Base-by-base conservation (phyloP, 2,329 filamentous ascomycete species). In the Aspergillus sp. region DNA sequence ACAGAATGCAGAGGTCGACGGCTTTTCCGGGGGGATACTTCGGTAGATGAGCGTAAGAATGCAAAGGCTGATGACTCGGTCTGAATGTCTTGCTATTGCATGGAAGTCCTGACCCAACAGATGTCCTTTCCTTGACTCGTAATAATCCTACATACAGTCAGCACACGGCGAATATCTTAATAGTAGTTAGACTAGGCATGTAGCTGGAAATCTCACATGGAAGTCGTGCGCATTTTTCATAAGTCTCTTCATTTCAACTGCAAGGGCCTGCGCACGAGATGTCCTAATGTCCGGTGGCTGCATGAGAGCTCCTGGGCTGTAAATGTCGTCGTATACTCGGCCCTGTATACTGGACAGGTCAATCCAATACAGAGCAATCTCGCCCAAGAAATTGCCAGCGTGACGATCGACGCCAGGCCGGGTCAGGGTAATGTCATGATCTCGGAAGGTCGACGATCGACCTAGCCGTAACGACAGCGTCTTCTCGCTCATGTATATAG, bases 21-120 rank as follows among this genome's bases (percentile, higher is more conserved):
- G 33, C 4, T 53, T 55, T 27, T 57, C 50, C 4, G 62, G 50
- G 3, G 55, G 15, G 8, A 62, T 62, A 15, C 41, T 46, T 14
- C 60, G 49, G 47, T 62, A 64, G 8, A 63, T 58, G 33, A 50
- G 47, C 37, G 59, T 50, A 19, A 61, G 45, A 14, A 58, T 56
- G 37, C 19, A 51, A n/a, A 54, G 39, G 5, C 50, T 39, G n/a
- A 50, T 56, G 14, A 47, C 54, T 15, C 33, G 24, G 39, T 56
- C 47, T 19, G 53, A 56, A 14, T 17, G 19, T 46, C 27, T 46
- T 4, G 47, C 37, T 37, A 56, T 51, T 17, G 43, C 35, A 14
- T 56, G 54, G 19, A 31, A 51, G 3, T 52, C 47, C 24, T n/a
- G 40, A 19, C 54, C 46, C 15, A 51, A 31, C 3, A 45, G 8